Percentiles rank a stretch among this genome's conserved stretches.
Evolutionary conservation across 2,329 filamentous ascomycete genomes (phyloP).

Genomic region (Penicillium capsulatum): DNA sequence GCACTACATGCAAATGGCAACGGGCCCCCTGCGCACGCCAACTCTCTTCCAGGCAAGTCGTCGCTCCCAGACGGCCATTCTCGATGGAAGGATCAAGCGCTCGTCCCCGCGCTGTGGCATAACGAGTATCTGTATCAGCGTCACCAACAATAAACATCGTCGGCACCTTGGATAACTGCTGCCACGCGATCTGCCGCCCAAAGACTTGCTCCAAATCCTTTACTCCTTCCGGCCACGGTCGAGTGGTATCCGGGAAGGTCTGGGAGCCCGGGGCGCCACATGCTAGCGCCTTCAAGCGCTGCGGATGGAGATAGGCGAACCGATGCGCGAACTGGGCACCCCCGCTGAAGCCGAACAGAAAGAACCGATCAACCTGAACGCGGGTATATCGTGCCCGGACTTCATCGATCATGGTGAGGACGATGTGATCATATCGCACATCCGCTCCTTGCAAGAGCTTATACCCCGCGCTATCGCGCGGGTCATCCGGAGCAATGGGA

Average conservation of each 20-base stretch:
- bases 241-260: not conserved
- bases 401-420: not conserved
- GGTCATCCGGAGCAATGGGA: not conserved
- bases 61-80: not conserved
- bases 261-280: slow-evolving; percentile 1
- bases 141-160: slow-evolving; percentile 2
- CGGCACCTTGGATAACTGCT: not conserved
- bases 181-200: not conserved
- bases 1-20: slow-evolving; percentile 1
- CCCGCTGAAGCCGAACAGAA: not conserved
- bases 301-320: slow-evolving; percentile 2
- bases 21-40: not conserved
- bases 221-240: not conserved
- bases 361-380: not conserved
- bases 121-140: slow-evolving; percentile 4
- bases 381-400: not conserved
- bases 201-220: not conserved
- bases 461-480: not conserved
- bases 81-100: not conserved
- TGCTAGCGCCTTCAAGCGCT: not conserved
- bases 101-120: slow-evolving; percentile 1
- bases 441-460: not conserved
- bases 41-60: not conserved
- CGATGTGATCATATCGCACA: slow-evolving; percentile 1
- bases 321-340: slow-evolving; percentile 2